phyloP scores from a whole-genome alignment of 1,139 yeast genomes.

The Arxiozyma heterogenica region DNA sequence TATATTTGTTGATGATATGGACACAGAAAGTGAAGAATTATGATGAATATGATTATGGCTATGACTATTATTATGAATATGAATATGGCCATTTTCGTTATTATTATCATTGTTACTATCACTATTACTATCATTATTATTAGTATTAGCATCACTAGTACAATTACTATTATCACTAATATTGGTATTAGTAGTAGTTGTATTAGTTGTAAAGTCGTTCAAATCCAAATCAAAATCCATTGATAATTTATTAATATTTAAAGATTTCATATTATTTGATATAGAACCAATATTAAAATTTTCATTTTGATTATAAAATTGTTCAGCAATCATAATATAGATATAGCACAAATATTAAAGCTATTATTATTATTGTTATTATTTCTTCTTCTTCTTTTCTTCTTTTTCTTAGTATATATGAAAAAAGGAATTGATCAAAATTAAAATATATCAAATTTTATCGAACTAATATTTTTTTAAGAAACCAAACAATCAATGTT shows the following conservation, averaged over 20 bases:
- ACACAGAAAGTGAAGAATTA: slow-evolving; percentile 1
- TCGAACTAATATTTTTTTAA: too few relatives aligned
- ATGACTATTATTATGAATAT: too few relatives aligned
- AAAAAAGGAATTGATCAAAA: neutral
- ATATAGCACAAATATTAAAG: too few relatives aligned
- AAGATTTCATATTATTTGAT: neutral
- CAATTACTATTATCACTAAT: neutral
- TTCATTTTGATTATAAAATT: neutral
- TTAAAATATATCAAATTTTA: too few relatives aligned
- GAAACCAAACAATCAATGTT: too few relatives aligned
- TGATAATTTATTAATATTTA: neutral
- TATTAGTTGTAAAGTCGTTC: neutral
- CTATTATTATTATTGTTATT: neutral
- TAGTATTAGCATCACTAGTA: neutral
- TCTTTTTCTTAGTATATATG: too few relatives aligned
- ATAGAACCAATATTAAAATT: neutral
- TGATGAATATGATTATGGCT: neutral
- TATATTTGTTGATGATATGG: neutral
- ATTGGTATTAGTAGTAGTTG: neutral
- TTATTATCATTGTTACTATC: neutral
- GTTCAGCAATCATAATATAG: neutral
- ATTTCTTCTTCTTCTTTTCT: neutral
- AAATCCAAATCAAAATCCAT: neutral
- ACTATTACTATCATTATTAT: neutral
- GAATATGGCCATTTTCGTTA: neutral